Conservation (phyloP, 345 rosid species). For the Corymbia maculata region DNA sequence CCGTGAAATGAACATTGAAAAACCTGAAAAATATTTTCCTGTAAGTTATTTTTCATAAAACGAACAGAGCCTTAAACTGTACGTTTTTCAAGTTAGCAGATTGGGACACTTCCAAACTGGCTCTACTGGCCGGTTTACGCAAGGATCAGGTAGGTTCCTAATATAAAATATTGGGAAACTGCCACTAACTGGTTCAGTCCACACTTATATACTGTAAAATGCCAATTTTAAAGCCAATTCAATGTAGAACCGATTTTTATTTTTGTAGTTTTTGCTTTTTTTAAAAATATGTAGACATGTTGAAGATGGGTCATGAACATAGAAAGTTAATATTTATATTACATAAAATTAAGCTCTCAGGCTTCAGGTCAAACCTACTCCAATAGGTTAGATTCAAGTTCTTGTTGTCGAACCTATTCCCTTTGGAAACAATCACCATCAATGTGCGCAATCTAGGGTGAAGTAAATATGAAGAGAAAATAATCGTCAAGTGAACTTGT, state of each 20-base stretch:
- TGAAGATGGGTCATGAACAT: not conserved
- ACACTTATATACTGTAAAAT: not conserved
- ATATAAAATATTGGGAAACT: too few species aligned
- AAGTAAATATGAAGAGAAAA: not conserved
- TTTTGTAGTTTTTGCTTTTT: too few species aligned
- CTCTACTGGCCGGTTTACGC: too few species aligned
- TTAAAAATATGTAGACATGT: not conserved
- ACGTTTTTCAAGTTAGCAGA: too few species aligned
- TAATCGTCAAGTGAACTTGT: not conserved
- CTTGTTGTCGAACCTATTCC: not conserved
- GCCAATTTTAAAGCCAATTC: not conserved
- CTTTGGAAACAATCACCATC: not conserved
- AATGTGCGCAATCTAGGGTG: not conserved
- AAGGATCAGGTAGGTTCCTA: too few species aligned
- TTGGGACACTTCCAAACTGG: too few species aligned
- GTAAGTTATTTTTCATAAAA: too few species aligned
- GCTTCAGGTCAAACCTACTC: not conserved
- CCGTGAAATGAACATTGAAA: too few species aligned
- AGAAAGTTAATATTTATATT: too few species aligned
- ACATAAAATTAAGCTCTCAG: not conserved
- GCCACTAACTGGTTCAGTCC: too few species aligned
- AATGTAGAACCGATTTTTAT: not conserved
- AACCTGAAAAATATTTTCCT: too few species aligned
- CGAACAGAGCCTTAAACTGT: too few species aligned
- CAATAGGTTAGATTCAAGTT: not conserved